Evolutionary conservation across 225 moss, liverwort and hornwort species (phyloP), one percentile per base, ranked within the genome.

Genomic region (Straminergon stramineum): DNA sequence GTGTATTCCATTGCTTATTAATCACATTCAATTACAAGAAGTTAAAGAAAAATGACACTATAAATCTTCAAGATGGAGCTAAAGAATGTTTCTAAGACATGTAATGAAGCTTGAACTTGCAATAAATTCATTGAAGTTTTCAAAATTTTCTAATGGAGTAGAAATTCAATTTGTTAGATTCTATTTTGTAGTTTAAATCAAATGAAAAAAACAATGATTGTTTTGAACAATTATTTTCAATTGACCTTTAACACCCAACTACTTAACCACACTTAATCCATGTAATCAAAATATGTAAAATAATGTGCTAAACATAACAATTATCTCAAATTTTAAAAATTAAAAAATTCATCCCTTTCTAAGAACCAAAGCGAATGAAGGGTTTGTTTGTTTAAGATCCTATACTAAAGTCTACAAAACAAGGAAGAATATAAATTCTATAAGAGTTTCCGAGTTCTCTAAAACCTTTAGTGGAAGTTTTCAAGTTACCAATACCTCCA

Each of bases 361-460:
- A 31, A 48, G 11, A 48, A 31, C 4, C 2, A 6, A 1, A 75
- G 4, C 18, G 31, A 48, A 48, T 75, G 18, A 31, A 48, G 11
- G 11, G 1, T 31, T 75, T 48, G 0, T 11, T 48, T 75, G 1
- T 18, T 31, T 31, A 19, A 48, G 7, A 18, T 0, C 45, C 11
- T 1, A 19, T 31, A 31, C 7, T 11, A 11, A 48, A 31, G 48
- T 48, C 48, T 0, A 75, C 18, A 19, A 6, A 31, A 48, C 31
- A 31, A 48, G 0, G 48, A 48, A 48, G 11, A 18, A 30, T 75
- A 18, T 10, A 17, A 45, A 43, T 1, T 73, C 27, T 27, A 9
- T 9, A 43, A 16, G 6, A 45, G 0, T 28, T 23, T 6, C 0
- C 1, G 30, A 45, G 9, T 11, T 45, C 11, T 4, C 11, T 18